A percentile compares a stretch with the other conserved stretches of the same genome.
These are phyloP conservation scores for Trichomonascaceae sp. DNA, from an alignment of 1,139 yeast species.

Conservation along the genomic window DNA sequence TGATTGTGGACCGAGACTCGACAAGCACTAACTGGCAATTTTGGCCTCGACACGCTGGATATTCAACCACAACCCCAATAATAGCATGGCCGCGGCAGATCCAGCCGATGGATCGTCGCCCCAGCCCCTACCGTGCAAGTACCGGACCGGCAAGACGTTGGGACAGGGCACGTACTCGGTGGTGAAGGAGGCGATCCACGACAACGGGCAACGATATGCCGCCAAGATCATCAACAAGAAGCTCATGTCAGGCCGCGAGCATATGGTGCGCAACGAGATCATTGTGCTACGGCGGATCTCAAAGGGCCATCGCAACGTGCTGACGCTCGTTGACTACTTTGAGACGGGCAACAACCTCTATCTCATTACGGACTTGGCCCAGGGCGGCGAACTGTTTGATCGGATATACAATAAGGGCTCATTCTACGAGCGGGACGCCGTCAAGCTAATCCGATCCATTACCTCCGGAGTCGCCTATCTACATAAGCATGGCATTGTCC, in stretches of 20 bases:
- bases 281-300: conserved; percentile 35
- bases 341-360: conserved; percentile 49
- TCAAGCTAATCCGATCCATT: conserved; percentile 36
- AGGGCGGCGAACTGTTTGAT: conserved; percentile 60
- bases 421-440: conserved; percentile 39
- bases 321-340: conserved; percentile 56
- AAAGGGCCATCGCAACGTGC: conserved; percentile 42
- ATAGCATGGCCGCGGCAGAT: too few species aligned
- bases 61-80: too few species aligned
- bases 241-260: conserved; percentile 33
- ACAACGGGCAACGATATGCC: conserved; percentile 27
- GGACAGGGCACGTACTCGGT: conserved; percentile 32
- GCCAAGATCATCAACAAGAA: conserved; percentile 32
- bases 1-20: too few species aligned
- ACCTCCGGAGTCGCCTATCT: conserved; percentile 46
- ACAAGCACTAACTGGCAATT: too few species aligned
- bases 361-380: conserved; percentile 53
- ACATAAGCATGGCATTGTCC: conserved; percentile 71
- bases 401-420: conserved; percentile 40
- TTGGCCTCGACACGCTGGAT: too few species aligned
- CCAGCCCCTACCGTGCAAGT: conserved; percentile 20
- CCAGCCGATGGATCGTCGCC: too few species aligned
- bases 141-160: conserved; percentile 24
- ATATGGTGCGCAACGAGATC: conserved; percentile 43
- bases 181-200: conserved; percentile 30